phyloP scores from a whole-genome alignment of 2,329 filamentous ascomycete species.

The Fusarium pseudograminearum region DNA sequence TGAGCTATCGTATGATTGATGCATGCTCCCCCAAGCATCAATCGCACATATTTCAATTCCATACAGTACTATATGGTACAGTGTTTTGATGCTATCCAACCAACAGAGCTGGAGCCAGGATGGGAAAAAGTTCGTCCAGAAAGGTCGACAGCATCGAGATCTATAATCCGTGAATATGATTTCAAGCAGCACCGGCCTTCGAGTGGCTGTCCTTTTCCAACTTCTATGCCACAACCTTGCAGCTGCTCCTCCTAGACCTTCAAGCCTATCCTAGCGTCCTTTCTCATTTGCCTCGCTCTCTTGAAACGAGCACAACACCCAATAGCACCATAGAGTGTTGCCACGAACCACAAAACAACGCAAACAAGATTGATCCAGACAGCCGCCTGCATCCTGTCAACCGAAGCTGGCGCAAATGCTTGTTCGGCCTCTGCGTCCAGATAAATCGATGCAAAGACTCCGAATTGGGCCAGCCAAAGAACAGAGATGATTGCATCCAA shows the following conservation, averaged over 20 bases:
- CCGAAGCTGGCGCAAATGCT: neutral
- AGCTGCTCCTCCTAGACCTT: neutral
- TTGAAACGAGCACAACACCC: neutral
- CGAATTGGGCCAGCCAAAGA: neutral
- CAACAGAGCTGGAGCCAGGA: accelerated
- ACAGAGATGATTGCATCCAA: neutral
- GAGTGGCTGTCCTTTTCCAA: neutral
- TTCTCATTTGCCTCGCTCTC: neutral
- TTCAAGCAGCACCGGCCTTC: too few species aligned
- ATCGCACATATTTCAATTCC: accelerated
- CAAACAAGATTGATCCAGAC: neutral
- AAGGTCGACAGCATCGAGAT: neutral
- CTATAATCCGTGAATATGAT: neutral
- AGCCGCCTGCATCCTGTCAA: neutral
- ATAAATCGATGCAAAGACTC: neutral
- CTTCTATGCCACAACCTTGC: accelerated
- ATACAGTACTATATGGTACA: too few species aligned
- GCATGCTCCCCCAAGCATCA: too few species aligned
- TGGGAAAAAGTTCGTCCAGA: accelerated
- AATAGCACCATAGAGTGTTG: neutral
- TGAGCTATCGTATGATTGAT: too few species aligned
- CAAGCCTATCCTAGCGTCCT: neutral
- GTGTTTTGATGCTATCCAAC: accelerated
- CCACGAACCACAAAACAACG: neutral
- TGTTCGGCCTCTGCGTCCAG: neutral